Evolutionary conservation across 2,329 filamentous ascomycete species (phyloP).

Genomic region (Aspergillus hortae): DNA sequence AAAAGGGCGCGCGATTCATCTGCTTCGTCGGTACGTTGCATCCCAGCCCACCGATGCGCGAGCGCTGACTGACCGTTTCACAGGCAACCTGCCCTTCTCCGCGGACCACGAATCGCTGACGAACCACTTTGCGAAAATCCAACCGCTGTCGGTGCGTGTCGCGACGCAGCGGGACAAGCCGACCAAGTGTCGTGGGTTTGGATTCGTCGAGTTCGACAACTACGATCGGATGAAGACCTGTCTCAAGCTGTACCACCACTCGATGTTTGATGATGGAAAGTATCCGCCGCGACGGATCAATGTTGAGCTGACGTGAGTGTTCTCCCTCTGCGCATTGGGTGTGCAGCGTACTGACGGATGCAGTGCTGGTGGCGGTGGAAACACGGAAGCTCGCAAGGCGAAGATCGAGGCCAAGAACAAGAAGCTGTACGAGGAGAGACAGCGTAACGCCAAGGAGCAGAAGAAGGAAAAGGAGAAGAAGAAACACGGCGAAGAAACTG

Average conservation of each 20-base stretch:
- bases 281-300: slow-evolving; percentile 72
- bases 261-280: slow-evolving; percentile 61
- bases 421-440: slow-evolving; percentile 70
- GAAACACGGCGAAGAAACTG: slow-evolving; percentile 12
- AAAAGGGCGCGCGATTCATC: slow-evolving; percentile 61
- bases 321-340: not conserved
- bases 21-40: slow-evolving; percentile 64
- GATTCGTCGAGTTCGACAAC: slow-evolving; percentile 83
- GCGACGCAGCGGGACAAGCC: slow-evolving; percentile 64
- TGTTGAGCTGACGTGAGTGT: slow-evolving; percentile 79
- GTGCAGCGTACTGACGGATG: not conserved
- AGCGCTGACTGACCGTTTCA: not conserved
- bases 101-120: slow-evolving; percentile 67
- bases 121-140: slow-evolving; percentile 73
- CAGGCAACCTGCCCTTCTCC: slow-evolving; percentile 83
- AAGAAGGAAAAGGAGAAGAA: slow-evolving; percentile 42
- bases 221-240: slow-evolving; percentile 92
- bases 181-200: slow-evolving; percentile 68
- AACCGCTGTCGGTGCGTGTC: slow-evolving; percentile 68
- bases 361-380: slow-evolving; percentile 78
- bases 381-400: slow-evolving; percentile 65
- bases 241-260: slow-evolving; percentile 86
- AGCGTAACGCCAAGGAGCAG: slow-evolving; percentile 49
- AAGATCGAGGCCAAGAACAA: slow-evolving; percentile 84
- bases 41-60: not conserved